Conservation (phyloP, 2,329 filamentous ascomycete genomes). For the Fonsecaea nubica region DNA sequence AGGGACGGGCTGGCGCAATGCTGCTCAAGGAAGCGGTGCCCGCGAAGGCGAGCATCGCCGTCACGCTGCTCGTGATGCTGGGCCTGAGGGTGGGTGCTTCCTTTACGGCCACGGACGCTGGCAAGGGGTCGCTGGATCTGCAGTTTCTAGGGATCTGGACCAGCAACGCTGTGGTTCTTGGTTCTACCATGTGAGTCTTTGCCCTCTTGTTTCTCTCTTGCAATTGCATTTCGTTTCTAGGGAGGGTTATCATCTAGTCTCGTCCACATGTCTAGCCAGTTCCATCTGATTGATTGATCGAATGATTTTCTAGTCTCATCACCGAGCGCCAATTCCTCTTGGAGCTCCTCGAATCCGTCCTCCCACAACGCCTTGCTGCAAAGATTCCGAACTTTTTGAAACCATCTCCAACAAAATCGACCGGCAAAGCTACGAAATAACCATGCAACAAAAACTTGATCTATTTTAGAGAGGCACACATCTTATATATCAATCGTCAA, state of each 20-base stretch:
- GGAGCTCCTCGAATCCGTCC: conserved; percentile 28
- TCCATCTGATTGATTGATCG: background rate
- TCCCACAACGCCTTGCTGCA: conserved; percentile 37
- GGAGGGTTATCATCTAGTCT: background rate
- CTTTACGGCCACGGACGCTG: background rate
- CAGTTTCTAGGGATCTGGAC: conserved; percentile 18
- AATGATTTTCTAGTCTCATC: conserved; percentile 23
- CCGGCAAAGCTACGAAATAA: background rate
- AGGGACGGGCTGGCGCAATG: background rate
- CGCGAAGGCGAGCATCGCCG: conserved; percentile 10
- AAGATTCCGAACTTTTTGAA: conserved; percentile 23
- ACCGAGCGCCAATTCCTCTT: conserved; percentile 36
- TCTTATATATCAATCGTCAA: conserved; percentile 63
- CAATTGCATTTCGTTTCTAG: background rate
- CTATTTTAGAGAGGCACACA: background rate
- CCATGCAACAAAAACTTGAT: too few species aligned
- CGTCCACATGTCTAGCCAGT: background rate
- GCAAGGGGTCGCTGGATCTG: conserved; percentile 13
- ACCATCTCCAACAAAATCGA: conserved; percentile 1
- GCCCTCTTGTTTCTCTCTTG: conserved; percentile 5
- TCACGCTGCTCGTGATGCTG: conserved; percentile 13
- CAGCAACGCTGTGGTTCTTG: conserved; percentile 23
- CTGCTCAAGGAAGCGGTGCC: conserved; percentile 13
- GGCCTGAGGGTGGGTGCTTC: conserved; percentile 14
- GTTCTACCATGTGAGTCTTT: conserved; percentile 33